These are phyloP conservation scores for Populus davidiana DNA, from an alignment of 345 rosid genomes.

Conservation along the genomic window DNA sequence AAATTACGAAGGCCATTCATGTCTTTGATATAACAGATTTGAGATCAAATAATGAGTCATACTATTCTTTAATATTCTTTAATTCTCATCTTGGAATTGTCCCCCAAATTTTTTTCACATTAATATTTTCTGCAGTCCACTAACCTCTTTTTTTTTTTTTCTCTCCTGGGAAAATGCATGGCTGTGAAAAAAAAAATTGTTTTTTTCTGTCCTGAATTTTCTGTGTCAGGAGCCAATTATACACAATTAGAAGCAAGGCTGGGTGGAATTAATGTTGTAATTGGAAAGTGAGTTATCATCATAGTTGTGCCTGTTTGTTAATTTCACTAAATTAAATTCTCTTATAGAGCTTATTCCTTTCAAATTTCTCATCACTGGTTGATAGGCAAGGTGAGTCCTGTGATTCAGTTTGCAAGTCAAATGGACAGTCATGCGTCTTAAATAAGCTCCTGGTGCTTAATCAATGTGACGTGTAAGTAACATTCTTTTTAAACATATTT, in stretches of 20 bases:
- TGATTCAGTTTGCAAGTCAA: constrained; percentile 72
- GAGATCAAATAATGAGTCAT: too few species aligned
- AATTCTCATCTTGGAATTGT: neutral
- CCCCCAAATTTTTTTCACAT: neutral
- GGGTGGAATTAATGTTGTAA: constrained; percentile 66
- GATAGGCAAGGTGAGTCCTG: constrained; percentile 88
- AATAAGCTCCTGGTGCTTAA: constrained; percentile 81
- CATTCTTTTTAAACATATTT: neutral
- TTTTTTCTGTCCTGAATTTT: constrained; percentile 2
- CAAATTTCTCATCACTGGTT: constrained; percentile 22
- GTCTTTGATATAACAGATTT: too few species aligned
- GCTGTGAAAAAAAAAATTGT: neutral
- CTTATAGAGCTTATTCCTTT: constrained; percentile 3
- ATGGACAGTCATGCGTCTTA: constrained; percentile 78
- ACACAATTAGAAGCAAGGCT: constrained; percentile 63
- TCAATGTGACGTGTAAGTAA: constrained; percentile 76
- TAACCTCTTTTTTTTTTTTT: neutral
- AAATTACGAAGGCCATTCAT: too few species aligned
- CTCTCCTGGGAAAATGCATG: neutral
- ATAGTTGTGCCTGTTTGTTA: constrained; percentile 6
- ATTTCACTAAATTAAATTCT: neutral
- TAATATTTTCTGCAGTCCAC: neutral
- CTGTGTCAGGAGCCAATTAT: constrained; percentile 38
- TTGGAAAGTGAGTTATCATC: constrained; percentile 61
- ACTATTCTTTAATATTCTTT: too few species aligned